Conservation (phyloP, 306 rosid genomes). For the Lathyrus sativus region DNA sequence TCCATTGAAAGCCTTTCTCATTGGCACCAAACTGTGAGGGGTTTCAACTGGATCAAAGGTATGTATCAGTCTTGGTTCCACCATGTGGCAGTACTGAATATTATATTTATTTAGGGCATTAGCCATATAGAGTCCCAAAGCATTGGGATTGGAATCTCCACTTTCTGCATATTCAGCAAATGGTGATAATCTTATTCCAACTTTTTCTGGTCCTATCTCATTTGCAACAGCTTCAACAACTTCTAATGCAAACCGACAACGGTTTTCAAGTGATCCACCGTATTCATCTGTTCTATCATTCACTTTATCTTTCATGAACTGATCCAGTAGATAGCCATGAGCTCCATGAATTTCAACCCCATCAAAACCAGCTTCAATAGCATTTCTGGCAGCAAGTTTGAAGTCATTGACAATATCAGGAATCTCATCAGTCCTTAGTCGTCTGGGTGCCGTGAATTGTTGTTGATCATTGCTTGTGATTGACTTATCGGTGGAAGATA, state of each 20-base stretch:
- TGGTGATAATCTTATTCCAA: conserved; percentile 13
- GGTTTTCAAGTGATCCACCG: conserved; percentile 4
- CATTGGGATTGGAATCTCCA: background rate
- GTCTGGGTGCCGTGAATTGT: conserved; percentile 55
- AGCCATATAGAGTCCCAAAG: background rate
- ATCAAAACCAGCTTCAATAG: conserved; percentile 74
- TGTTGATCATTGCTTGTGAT: conserved; percentile 18
- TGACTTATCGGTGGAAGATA: background rate
- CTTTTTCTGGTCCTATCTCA: conserved; percentile 1
- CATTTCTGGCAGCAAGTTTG: conserved; percentile 48
- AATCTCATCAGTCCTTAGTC: conserved; percentile 54
- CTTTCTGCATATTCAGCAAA: background rate
- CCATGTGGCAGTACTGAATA: background rate
- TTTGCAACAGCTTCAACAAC: conserved; percentile 1
- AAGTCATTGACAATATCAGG: conserved; percentile 53
- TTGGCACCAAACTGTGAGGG: background rate
- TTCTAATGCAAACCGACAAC: background rate
- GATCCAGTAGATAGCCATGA: conserved; percentile 65
- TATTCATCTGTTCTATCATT: background rate
- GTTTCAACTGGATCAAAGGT: background rate
- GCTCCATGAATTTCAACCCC: conserved; percentile 80
- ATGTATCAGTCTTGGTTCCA: background rate
- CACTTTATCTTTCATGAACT: conserved; percentile 57
- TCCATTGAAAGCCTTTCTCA: background rate
- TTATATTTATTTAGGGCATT: background rate